Percentiles rank a stretch among this genome's conserved stretches.
phyloP scores from a whole-genome alignment of 495 filamentous ascomycete species.

The Staphylotrichum longicolle region DNA sequence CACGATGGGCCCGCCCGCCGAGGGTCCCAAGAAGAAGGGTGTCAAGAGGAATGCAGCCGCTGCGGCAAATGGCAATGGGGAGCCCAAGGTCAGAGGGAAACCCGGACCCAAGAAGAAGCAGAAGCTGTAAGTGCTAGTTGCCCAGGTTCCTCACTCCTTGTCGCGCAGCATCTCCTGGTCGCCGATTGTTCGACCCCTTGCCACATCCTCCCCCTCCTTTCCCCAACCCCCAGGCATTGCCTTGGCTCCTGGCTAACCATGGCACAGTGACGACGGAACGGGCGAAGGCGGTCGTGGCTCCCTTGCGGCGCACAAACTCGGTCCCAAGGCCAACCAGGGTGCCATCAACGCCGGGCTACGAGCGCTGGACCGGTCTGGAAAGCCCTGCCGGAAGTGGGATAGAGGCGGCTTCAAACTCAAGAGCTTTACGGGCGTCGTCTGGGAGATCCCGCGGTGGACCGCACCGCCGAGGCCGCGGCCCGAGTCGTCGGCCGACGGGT shows the following conservation, averaged over 20 bases:
- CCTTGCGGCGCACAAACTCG: slow-evolving; percentile 66
- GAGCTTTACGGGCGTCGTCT: slow-evolving; percentile 86
- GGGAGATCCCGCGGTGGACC: slow-evolving; percentile 83
- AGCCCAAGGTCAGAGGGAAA: slow-evolving; percentile 68
- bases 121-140: slow-evolving; percentile 68
- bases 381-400: slow-evolving; percentile 89
- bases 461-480: slow-evolving; percentile 58
- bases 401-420: slow-evolving; percentile 79
- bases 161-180: slow-evolving; percentile 8
- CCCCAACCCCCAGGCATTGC: neutral
- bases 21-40: slow-evolving; percentile 60
- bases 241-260: slow-evolving; percentile 11
- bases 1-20: slow-evolving; percentile 54
- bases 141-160: neutral
- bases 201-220: neutral
- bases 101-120: slow-evolving; percentile 95
- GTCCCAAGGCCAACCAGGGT: slow-evolving; percentile 95
- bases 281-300: slow-evolving; percentile 49
- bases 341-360: slow-evolving; percentile 96
- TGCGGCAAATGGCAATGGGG: slow-evolving; percentile 50
- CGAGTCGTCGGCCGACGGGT: slow-evolving; percentile 36
- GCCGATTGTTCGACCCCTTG: slow-evolving; percentile 12
- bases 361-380: slow-evolving; percentile 84
- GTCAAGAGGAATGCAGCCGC: slow-evolving; percentile 44
- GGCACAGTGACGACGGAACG: slow-evolving; percentile 58